Base-by-base conservation (phyloP, 495 filamentous ascomycete genomes). In the Antarctomyces pellizariae region DNA sequence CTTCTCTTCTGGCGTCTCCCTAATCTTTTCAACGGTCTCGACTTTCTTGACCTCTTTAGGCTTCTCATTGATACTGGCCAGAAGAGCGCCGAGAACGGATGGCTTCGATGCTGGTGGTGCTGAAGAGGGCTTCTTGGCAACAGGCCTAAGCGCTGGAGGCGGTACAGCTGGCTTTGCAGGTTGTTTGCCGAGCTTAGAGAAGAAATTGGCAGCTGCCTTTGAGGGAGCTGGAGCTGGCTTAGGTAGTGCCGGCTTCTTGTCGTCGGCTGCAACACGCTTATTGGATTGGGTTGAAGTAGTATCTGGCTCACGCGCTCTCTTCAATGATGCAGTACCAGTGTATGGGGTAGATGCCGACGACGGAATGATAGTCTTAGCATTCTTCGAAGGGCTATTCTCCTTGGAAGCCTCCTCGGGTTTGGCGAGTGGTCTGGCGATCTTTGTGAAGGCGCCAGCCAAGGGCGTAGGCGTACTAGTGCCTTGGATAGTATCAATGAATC, bases 1-100 rank as follows among this genome's bases (percentile, higher is more conserved):
- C 21, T 61, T 69, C 43, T 89, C 64, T 36, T 82, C 75, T 13
- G 68, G 57, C 0, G 78, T 89, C 50, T 91, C 80, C 0, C 67
- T 63, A 0, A 66, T 55, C 2, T 51, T 49, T 25, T 68, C 57
- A 12, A 51, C 45, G 5, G 59, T 49, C 29, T 69, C 59, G 1
- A 48, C 42, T 2, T 56, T 44, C 13, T 53, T 53, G 13, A 60
- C 56, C 8, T 64, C 39, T 24, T 73, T 63, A 32, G 66, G 68
- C 7, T 62, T 60, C 39, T 74, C 70, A 17, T 57, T 54, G 14
- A 84, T 60, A 29, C 66, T 65, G 4, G 67, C 69, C 53, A 89
- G 29, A 16, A 57, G 28, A 2, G 48, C 54, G 2, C 56, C 53
- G 24, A 69, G 21, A 53, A 0, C 47, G 48, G 28, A 51, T 11